Conservation (phyloP, 805 yeast genomes). For the Metschnikowia lachancei region DNA sequence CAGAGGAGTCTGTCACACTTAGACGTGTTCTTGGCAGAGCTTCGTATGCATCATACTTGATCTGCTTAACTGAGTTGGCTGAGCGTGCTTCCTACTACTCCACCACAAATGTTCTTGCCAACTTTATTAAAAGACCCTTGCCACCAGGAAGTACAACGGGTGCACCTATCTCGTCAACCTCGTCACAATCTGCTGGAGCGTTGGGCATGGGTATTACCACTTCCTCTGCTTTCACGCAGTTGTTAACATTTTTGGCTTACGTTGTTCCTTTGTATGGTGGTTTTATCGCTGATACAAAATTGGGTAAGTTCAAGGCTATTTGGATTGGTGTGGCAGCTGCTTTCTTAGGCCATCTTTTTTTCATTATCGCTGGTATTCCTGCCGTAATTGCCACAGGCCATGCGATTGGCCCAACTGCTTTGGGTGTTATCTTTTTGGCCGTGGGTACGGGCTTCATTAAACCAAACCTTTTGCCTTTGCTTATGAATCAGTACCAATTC, state of each 20-base stretch:
- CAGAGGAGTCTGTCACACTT: conserved; percentile 24
- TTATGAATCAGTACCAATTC: conserved; percentile 52
- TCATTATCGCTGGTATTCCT: conserved; percentile 50
- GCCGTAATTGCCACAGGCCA: conserved; percentile 34
- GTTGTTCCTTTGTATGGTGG: conserved; percentile 54
- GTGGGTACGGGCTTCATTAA: conserved; percentile 53
- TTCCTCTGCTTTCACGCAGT: conserved; percentile 47
- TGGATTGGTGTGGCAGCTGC: conserved; percentile 50
- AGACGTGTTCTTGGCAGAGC: conserved; percentile 46
- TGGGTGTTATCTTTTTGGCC: conserved; percentile 15
- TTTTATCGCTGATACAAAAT: conserved; percentile 47
- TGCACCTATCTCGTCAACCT: conserved; percentile 29
- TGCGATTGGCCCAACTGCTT: conserved; percentile 12
- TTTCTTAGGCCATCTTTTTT: conserved; percentile 45
- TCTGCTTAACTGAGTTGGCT: conserved; percentile 47
- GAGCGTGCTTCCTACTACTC: conserved; percentile 58
- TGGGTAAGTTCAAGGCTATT: conserved; percentile 48
- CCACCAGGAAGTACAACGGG: conserved; percentile 50
- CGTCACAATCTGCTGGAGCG: conserved; percentile 48
- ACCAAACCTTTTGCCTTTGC: conserved; percentile 50
- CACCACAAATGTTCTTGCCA: conserved; percentile 41
- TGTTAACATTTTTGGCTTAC: conserved; percentile 49
- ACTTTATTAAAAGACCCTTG: conserved; percentile 51
- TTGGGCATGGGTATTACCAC: conserved; percentile 44
- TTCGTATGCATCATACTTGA: conserved; percentile 48